These are phyloP conservation scores for Penicillium steckii DNA, from an alignment of 495 filamentous ascomycete genomes.

Conservation along the genomic window DNA sequence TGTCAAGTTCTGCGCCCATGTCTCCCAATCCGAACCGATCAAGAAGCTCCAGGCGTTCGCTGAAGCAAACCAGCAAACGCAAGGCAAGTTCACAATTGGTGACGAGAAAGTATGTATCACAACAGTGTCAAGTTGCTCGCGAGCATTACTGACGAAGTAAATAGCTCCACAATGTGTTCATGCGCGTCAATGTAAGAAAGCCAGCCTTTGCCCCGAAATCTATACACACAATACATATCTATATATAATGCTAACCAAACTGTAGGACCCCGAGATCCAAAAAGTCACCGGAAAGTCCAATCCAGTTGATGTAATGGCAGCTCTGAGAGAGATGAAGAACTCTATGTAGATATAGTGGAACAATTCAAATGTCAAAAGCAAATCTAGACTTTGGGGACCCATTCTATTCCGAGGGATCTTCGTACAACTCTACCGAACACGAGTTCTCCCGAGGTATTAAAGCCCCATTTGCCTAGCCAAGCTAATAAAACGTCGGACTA, in stretches of 20 bases:
- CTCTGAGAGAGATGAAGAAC: conserved; percentile 92
- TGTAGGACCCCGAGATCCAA: conserved; percentile 78
- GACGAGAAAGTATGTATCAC: conserved; percentile 79
- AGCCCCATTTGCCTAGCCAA: background rate
- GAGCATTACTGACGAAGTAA: conserved; percentile 6
- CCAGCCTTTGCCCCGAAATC: conserved; percentile 5
- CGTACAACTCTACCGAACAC: conserved; percentile 4
- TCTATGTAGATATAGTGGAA: conserved; percentile 4
- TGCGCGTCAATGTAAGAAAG: conserved; percentile 73
- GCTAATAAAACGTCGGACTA: background rate
- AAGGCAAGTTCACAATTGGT: conserved; percentile 95
- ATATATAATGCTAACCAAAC: background rate
- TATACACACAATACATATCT: background rate
- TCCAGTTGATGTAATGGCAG: conserved; percentile 82
- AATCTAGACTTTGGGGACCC: background rate
- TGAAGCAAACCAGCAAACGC: conserved; percentile 77
- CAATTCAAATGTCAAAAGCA: background rate
- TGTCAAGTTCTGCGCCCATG: conserved; percentile 76
- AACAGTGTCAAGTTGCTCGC: background rate
- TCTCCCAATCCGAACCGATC: conserved; percentile 71
- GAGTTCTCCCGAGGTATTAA: conserved; percentile 1
- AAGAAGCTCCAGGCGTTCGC: conserved; percentile 76
- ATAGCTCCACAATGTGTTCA: conserved; percentile 95
- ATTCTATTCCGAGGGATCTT: conserved; percentile 6
- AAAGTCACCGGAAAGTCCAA: conserved; percentile 80